Evolutionary conservation across 257 asterid genomes (phyloP).

Genomic region (Nicotiana obtusifolia): DNA sequence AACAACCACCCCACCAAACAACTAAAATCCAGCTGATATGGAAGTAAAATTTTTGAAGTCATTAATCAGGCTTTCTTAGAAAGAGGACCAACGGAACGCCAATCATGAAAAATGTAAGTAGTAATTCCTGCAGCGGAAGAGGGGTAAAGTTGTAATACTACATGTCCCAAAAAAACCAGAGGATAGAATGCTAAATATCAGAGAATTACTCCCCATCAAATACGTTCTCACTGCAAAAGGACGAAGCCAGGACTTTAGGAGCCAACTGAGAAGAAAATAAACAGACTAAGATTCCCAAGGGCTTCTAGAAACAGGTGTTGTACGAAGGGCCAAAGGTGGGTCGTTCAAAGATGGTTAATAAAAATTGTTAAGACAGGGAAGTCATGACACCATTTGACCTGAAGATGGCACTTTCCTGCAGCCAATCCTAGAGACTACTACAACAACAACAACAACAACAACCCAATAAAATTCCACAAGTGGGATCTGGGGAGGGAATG

Average conservation of each 20-base stretch:
- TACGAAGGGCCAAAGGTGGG: background rate
- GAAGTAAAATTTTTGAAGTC: background rate
- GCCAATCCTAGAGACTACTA: background rate
- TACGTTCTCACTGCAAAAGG: background rate
- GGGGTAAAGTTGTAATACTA: background rate
- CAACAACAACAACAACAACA: too few species aligned
- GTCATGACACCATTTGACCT: background rate
- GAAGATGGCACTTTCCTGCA: background rate
- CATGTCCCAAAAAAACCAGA: background rate
- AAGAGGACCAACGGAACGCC: background rate
- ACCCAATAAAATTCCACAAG: too few species aligned
- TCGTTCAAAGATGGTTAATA: background rate
- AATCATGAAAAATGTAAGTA: background rate
- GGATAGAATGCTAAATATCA: background rate
- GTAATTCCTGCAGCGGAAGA: background rate
- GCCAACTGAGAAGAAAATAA: background rate
- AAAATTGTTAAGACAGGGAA: background rate
- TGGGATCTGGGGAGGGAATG: too few species aligned
- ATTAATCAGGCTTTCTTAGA: background rate
- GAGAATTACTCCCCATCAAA: background rate
- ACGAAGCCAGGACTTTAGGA: background rate
- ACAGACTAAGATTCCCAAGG: background rate
- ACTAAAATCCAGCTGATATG: background rate
- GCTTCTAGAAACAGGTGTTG: background rate
- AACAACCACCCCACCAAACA: too few species aligned